Base-by-base conservation (phyloP, 306 rosid genomes). In the Chamaecrista fasciculata region DNA sequence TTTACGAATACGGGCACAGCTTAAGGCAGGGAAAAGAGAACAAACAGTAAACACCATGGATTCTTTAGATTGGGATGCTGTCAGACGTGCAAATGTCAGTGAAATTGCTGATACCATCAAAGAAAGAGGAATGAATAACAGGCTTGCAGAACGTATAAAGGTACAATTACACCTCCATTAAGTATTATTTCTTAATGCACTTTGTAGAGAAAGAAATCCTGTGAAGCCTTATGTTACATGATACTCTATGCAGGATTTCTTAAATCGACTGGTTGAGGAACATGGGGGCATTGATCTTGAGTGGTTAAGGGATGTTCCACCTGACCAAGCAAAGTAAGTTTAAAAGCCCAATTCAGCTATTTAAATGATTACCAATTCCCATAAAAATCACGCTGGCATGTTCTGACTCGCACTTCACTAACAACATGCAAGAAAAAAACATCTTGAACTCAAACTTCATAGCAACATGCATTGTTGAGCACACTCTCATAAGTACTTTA, bases 261-360 rank as follows among this genome's bases (percentile, higher is more conserved):
- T 95, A 53, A 83, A 95, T 78, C 92, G 96, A 33, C 73, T 95
- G 80, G 89, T 89, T 61, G 84, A 78, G 73, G 97, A 95, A 50
- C 97, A 95, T 25, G 96, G 96, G 69, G 81, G 86, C 69, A 73
- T 79, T 76, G 86, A 91, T 76, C 96, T 95, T 26, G 99, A 95
- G 83, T 95, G 99, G 99, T 73, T 95, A 51, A 86, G 99, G 72
- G 96, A 91, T n/a, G 97, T 91, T 80, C 89, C 95, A 62, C 97
- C 99, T 46, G 99, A 95, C 81, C 83, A 86, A 80, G 96, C 91
- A 73, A 95, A 95, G 99, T 95, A 89, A 79, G 96, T 79, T 65
- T 25, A 36, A 6, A 50, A 67, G 66, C 67, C 52, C 50, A 69
- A 61, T 52, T 71, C 71, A 80, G 43, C 44, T 71, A 51, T 40